phyloP scores from a whole-genome alignment of 345 rosid species.

The Sisymbrium altissimum region DNA sequence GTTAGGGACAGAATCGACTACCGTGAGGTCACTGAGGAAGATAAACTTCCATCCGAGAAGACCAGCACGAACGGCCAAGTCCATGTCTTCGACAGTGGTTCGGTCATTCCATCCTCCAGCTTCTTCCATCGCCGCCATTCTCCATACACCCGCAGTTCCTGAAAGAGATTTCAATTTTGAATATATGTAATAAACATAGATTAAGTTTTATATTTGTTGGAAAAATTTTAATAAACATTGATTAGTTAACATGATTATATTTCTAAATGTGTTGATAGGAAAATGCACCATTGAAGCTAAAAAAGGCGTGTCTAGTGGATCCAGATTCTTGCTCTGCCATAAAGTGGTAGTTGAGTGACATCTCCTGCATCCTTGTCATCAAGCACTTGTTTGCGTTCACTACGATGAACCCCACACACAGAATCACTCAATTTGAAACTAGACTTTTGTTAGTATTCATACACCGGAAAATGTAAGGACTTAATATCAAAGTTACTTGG shows the following conservation, averaged over 20 bases:
- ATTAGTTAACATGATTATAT: too few species aligned
- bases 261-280: not conserved
- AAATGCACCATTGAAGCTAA: conserved; percentile 34
- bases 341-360: conserved; percentile 37
- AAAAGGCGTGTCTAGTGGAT: conserved; percentile 30
- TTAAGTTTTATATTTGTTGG: too few species aligned
- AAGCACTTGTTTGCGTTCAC: conserved; percentile 37
- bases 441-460: not conserved
- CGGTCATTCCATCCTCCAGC: conserved; percentile 99
- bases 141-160: conserved; percentile 99
- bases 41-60: conserved; percentile 97
- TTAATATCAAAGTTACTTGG: too few species aligned
- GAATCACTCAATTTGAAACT: not conserved
- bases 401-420: conserved; percentile 10
- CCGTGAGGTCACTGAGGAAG: conserved; percentile 84
- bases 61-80: conserved; percentile 89
- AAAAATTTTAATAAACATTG: too few species aligned
- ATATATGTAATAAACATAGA: not conserved
- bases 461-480: too few species aligned
- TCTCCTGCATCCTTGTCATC: conserved; percentile 39
- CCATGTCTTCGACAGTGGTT: conserved; percentile 99
- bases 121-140: conserved; percentile 88
- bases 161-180: not conserved
- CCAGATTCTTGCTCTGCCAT: conserved; percentile 39
- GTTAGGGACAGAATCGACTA: conserved; percentile 14